phyloP scores from a whole-genome alignment of 768 basidiomycete species.

The Amyloporia xantha region DNA sequence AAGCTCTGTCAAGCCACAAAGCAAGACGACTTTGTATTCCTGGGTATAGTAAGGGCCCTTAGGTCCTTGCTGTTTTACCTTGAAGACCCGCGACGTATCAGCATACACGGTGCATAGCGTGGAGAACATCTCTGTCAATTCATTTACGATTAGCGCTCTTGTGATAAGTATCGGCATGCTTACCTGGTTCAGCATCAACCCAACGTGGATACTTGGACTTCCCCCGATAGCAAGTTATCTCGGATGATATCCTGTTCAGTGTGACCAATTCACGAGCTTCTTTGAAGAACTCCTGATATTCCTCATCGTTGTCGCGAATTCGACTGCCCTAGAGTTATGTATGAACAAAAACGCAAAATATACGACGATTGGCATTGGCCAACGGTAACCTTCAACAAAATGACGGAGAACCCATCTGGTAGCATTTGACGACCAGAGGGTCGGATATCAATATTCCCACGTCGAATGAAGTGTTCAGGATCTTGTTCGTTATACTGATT shows the following conservation, averaged over 20 bases:
- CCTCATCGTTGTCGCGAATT: neutral
- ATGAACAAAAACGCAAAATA: too few relatives aligned
- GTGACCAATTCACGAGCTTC: neutral
- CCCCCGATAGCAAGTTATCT: neutral
- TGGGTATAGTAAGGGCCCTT: slow-evolving; percentile 17
- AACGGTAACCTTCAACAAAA: too few relatives aligned
- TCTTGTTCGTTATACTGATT: slow-evolving; percentile 29
- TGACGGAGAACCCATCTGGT: too few relatives aligned
- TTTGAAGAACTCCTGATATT: neutral
- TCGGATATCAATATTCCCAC: neutral
- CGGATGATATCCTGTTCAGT: neutral
- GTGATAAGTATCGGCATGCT: too few relatives aligned
- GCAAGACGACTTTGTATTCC: slow-evolving; percentile 35
- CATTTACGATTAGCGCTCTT: too few relatives aligned
- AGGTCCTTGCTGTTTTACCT: slow-evolving; percentile 9
- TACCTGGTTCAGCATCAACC: neutral
- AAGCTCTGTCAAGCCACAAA: slow-evolving; percentile 40
- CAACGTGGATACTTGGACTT: neutral
- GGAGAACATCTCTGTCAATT: slow-evolving; percentile 30
- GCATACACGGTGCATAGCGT: slow-evolving; percentile 30
- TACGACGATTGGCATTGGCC: too few relatives aligned
- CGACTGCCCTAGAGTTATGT: neutral
- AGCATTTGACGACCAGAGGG: neutral
- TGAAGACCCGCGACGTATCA: slow-evolving; percentile 21
- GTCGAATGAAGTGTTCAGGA: slow-evolving; percentile 20